These are phyloP conservation scores for Mycosphaerella sp. DNA, from an alignment of 2,329 filamentous ascomycete genomes.

Conservation along the genomic window DNA sequence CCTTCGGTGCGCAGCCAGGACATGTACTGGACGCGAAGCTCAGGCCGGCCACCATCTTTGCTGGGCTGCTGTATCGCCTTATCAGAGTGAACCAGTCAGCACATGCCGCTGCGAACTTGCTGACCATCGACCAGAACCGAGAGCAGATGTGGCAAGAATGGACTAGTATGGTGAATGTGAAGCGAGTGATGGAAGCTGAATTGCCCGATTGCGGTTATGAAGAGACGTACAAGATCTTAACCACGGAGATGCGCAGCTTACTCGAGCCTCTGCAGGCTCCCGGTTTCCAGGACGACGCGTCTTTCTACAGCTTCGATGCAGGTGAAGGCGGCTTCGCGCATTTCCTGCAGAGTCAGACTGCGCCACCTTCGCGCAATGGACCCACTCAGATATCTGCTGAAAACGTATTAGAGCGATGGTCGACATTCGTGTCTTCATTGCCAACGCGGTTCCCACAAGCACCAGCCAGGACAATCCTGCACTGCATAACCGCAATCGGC, in stretches of 20 bases:
- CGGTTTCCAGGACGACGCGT: constrained; percentile 35
- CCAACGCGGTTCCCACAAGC: constrained; percentile 68
- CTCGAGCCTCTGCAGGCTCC: constrained; percentile 58
- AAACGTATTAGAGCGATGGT: constrained; percentile 73
- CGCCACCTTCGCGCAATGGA: constrained; percentile 22
- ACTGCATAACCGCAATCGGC: constrained; percentile 68
- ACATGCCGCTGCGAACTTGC: constrained; percentile 87
- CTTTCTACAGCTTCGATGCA: constrained; percentile 38
- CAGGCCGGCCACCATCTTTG: constrained; percentile 81
- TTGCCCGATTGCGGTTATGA: constrained; percentile 50
- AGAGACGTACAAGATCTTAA: constrained; percentile 51
- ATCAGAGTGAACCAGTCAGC: constrained; percentile 89
- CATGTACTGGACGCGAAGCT: constrained; percentile 86
- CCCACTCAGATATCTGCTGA: constrained; percentile 41
- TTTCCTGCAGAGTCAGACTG: constrained; percentile 33
- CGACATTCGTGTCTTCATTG: constrained; percentile 63
- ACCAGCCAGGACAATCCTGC: constrained; percentile 64
- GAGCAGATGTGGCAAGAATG: constrained; percentile 96
- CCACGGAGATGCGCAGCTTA: constrained; percentile 60
- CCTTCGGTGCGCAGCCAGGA: constrained; percentile 75
- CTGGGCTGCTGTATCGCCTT: constrained; percentile 75
- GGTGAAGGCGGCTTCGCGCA: constrained; percentile 40
- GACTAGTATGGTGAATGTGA: constrained; percentile 57
- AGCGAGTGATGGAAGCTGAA: constrained; percentile 52
- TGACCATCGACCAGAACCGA: constrained; percentile 80